These are phyloP conservation scores for Elsinoe ampelina DNA, from an alignment of 2,329 filamentous ascomycete species.

Conservation along the genomic window DNA sequence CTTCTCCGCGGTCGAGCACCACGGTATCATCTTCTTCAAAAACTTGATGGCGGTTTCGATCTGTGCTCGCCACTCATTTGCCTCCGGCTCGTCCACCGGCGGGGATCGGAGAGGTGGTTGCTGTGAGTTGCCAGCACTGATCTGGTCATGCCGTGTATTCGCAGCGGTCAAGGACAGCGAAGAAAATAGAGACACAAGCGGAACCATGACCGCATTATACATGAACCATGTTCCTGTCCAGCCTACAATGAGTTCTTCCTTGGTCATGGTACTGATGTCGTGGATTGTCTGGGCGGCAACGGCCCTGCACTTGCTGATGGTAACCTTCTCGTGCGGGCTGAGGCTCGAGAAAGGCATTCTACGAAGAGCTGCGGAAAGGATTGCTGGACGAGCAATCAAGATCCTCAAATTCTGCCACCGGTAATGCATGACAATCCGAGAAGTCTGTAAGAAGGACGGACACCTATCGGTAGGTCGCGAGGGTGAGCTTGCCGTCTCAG, in stretches of 20 bases:
- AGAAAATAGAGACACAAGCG: slow-evolving; percentile 60
- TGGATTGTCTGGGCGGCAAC: slow-evolving; percentile 62
- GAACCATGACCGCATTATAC: slow-evolving; percentile 72
- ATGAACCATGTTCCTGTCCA: slow-evolving; percentile 78
- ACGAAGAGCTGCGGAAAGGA: slow-evolving; percentile 54
- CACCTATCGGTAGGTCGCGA: slow-evolving; percentile 31
- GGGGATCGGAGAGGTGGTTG: slow-evolving; percentile 24
- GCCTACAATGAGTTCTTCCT: slow-evolving; percentile 63
- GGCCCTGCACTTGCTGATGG: slow-evolving; percentile 59
- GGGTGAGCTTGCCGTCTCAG: background rate
- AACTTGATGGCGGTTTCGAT: slow-evolving; percentile 35
- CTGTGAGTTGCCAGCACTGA: slow-evolving; percentile 10
- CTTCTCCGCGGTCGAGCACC: slow-evolving; percentile 38
- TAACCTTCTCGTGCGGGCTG: slow-evolving; percentile 55
- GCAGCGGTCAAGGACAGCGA: slow-evolving; percentile 17
- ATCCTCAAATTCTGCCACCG: slow-evolving; percentile 70
- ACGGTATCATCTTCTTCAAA: slow-evolving; percentile 35
- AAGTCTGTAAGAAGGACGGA: slow-evolving; percentile 61
- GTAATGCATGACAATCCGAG: slow-evolving; percentile 71
- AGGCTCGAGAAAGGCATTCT: slow-evolving; percentile 42
- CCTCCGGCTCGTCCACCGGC: slow-evolving; percentile 23
- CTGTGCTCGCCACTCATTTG: slow-evolving; percentile 33
- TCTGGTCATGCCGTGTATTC: slow-evolving; percentile 11
- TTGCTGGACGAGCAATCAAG: slow-evolving; percentile 62
- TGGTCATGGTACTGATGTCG: slow-evolving; percentile 62